Conservation (phyloP, 495 filamentous ascomycete species). For the Hyaloscypha finlandica region DNA sequence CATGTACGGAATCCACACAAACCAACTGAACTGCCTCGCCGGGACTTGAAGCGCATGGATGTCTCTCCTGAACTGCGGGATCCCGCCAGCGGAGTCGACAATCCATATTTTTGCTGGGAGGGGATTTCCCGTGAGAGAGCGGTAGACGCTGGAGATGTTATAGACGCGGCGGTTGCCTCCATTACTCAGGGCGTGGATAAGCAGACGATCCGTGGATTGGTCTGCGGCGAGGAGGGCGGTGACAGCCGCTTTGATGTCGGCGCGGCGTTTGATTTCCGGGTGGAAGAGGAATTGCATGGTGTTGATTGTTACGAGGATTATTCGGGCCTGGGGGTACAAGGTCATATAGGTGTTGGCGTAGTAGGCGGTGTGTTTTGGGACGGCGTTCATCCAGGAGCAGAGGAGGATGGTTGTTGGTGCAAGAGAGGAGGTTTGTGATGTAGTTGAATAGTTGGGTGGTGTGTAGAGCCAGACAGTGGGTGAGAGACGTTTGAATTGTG, state of each 20-base stretch:
- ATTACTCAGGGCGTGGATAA: conserved; percentile 31
- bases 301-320: conserved; percentile 37
- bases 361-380: conserved; percentile 43
- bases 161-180: conserved; percentile 25
- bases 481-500: conserved; percentile 23
- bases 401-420: conserved; percentile 33
- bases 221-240: conserved; percentile 12
- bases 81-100: conserved; percentile 26
- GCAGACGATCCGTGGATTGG: conserved; percentile 11
- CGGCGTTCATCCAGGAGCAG: conserved; percentile 47
- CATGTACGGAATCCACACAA: conserved; percentile 21
- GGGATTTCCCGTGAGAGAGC: conserved; percentile 10
- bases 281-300: conserved; percentile 29
- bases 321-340: conserved; percentile 42
- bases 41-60: conserved; percentile 20
- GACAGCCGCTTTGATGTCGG: conserved; percentile 19
- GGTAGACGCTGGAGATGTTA: conserved; percentile 21
- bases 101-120: conserved; percentile 14
- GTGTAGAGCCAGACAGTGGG: conserved; percentile 20
- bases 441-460: conserved; percentile 4
- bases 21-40: conserved; percentile 10
- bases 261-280: conserved; percentile 22
- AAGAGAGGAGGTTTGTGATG: not conserved
- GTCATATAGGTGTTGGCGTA: conserved; percentile 42
- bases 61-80: conserved; percentile 29